Conservation (phyloP, 2,329 filamentous ascomycete species). For the Sarocladiaceae sp. region DNA sequence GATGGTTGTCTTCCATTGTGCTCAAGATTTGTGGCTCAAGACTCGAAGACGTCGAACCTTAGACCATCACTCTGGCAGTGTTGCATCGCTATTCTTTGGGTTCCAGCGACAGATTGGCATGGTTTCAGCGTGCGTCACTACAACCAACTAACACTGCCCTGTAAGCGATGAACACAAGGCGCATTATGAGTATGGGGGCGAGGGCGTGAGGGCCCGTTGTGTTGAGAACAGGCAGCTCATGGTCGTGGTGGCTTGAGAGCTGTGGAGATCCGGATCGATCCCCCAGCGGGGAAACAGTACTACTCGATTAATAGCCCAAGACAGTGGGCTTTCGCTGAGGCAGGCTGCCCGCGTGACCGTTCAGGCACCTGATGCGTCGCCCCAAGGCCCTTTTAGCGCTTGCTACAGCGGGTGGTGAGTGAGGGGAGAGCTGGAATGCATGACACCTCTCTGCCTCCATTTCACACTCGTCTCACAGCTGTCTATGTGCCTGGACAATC, state of each 20-base stretch:
- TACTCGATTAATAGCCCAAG: too few species aligned
- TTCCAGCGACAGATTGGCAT: background rate
- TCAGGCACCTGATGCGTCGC: background rate
- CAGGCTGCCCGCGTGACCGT: background rate
- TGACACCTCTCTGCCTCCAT: conserved; percentile 4
- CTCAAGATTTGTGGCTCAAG: too few species aligned
- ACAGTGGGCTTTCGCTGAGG: background rate
- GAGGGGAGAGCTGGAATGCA: conserved; percentile 2
- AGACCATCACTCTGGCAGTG: too few species aligned
- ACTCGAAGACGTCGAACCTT: too few species aligned
- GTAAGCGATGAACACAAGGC: too few species aligned
- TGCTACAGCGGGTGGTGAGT: background rate
- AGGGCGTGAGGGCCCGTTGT: too few species aligned
- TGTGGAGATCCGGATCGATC: conserved; percentile 1
- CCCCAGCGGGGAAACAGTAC: conserved; percentile 4
- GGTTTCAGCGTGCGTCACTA: background rate
- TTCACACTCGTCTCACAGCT: background rate
- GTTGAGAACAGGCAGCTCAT: too few species aligned
- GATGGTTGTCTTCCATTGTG: too few species aligned
- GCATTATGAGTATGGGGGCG: too few species aligned
- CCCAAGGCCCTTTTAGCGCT: background rate
- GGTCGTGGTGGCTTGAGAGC: background rate
- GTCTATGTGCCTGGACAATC: background rate
- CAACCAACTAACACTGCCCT: too few species aligned
- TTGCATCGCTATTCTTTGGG: background rate